Percentiles rank a stretch among this genome's conserved stretches.
These are phyloP conservation scores for Ambrosiella cleistominuta DNA, from an alignment of 2,329 filamentous ascomycete genomes.

Conservation along the genomic window DNA sequence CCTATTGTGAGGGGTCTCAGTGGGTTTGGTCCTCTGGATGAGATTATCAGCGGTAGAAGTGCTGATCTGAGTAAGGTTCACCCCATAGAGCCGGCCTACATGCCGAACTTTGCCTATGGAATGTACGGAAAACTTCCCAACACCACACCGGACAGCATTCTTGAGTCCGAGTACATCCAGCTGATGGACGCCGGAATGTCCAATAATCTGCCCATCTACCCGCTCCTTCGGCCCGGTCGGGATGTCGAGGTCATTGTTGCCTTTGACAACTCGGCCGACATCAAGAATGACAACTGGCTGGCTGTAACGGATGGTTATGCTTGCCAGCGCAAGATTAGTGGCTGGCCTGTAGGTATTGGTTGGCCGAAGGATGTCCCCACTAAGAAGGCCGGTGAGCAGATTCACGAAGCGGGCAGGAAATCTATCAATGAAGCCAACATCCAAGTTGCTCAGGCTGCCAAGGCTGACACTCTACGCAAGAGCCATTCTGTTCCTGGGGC, in stretches of 20 bases:
- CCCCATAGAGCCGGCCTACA: conserved; percentile 76
- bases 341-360: conserved; percentile 87
- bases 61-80: conserved; percentile 81
- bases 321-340: conserved; percentile 72
- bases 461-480: conserved; percentile 14
- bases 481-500: neutral
- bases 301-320: conserved; percentile 88
- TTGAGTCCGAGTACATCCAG: conserved; percentile 52
- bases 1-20: conserved; percentile 59
- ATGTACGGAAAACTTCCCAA: conserved; percentile 59
- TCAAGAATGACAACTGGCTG: conserved; percentile 90
- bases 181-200: conserved; percentile 98
- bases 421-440: conserved; percentile 51
- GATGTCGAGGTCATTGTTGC: conserved; percentile 80
- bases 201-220: conserved; percentile 93
- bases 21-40: conserved; percentile 62
- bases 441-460: conserved; percentile 40
- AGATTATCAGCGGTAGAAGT: conserved; percentile 64
- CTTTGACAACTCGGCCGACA: conserved; percentile 88
- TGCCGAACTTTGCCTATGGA: conserved; percentile 77
- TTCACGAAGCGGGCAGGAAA: conserved; percentile 39
- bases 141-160: conserved; percentile 62
- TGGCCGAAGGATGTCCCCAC: conserved; percentile 48
- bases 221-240: conserved; percentile 70
- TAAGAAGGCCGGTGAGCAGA: conserved; percentile 23